Percentiles rank a stretch among this genome's conserved stretches.
phyloP scores from a whole-genome alignment of 495 filamentous ascomycete genomes.

The Penicillium nucicola region DNA sequence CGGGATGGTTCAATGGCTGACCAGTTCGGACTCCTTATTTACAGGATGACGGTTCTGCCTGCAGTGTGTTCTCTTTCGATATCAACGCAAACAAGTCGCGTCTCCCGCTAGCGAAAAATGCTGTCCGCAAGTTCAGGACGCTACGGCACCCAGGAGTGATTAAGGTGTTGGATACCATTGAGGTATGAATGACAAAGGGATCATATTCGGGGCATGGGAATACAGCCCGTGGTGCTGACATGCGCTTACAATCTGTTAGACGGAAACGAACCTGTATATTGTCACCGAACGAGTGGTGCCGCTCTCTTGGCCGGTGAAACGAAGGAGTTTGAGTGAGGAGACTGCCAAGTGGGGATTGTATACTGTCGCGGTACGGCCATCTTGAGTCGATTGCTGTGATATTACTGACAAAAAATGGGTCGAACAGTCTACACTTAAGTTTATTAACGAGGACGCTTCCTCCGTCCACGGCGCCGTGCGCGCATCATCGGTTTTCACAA shows the following conservation, averaged over 20 bases:
- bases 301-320: conserved; percentile 78
- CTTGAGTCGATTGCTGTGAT: neutral
- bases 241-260: conserved; percentile 45
- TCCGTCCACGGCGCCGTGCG: conserved; percentile 86
- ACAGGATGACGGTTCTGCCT: conserved; percentile 87
- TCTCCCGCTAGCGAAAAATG: conserved; percentile 85
- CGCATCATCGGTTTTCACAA: conserved; percentile 80
- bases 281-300: conserved; percentile 87
- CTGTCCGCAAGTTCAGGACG: conserved; percentile 85
- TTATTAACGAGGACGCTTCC: conserved; percentile 89
- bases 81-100: conserved; percentile 71
- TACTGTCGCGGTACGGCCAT: conserved; percentile 65
- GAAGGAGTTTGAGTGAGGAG: conserved; percentile 79
- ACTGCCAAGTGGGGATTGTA: conserved; percentile 94
- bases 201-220: neutral
- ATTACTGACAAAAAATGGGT: conserved; percentile 4
- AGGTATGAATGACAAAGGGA: conserved; percentile 53
- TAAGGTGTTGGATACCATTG: conserved; percentile 87
- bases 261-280: conserved; percentile 90
- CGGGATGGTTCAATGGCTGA: neutral
- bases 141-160: conserved; percentile 92
- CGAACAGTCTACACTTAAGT: conserved; percentile 79
- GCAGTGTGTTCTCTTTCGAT: conserved; percentile 96
- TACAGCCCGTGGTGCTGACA: neutral
- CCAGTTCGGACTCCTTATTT: neutral